Evolutionary conservation across 176 grass and related monocot genomes (phyloP).

Genomic region (Zizania latifolia): DNA sequence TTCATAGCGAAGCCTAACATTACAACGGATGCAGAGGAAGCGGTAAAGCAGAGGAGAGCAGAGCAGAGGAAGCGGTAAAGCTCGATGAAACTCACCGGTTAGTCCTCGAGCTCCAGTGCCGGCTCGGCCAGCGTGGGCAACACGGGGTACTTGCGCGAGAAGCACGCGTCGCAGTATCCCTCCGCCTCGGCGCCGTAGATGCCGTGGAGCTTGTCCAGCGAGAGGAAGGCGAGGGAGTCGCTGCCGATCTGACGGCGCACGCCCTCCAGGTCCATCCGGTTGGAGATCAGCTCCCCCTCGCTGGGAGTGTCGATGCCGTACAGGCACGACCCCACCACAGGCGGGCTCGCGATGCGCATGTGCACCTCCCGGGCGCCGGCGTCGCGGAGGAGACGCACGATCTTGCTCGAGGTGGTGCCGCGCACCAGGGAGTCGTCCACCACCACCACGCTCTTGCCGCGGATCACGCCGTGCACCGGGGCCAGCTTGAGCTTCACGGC

Average conservation of each 20-base stretch:
- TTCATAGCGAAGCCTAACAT: conserved; percentile 2
- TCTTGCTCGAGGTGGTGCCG: conserved; percentile 71
- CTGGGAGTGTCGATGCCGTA: conserved; percentile 74
- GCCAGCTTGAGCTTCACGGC: conserved; percentile 72
- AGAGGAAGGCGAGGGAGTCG: conserved; percentile 65
- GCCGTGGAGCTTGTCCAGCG: conserved; percentile 40
- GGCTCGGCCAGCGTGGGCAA: conserved; percentile 34
- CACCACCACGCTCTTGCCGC: conserved; percentile 63
- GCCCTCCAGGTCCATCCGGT: conserved; percentile 50
- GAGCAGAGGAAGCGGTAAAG: no score
- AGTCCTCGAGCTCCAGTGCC: conserved; percentile 29
- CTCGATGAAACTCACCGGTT: no score
- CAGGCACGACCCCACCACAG: conserved; percentile 59
- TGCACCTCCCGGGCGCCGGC: conserved; percentile 69
- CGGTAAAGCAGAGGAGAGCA: conserved; percentile 1
- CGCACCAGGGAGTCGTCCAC: conserved; percentile 80
- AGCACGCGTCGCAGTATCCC: conserved; percentile 63
- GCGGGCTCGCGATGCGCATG: conserved; percentile 70
- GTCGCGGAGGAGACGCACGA: conserved; percentile 53
- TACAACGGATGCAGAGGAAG: not conserved
- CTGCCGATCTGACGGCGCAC: conserved; percentile 48
- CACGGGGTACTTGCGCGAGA: conserved; percentile 60
- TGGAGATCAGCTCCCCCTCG: conserved; percentile 65
- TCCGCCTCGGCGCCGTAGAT: conserved; percentile 36
- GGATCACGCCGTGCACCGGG: conserved; percentile 49